Conservation (phyloP, 2,329 filamentous ascomycete species). For the Polychaeton citri region DNA sequence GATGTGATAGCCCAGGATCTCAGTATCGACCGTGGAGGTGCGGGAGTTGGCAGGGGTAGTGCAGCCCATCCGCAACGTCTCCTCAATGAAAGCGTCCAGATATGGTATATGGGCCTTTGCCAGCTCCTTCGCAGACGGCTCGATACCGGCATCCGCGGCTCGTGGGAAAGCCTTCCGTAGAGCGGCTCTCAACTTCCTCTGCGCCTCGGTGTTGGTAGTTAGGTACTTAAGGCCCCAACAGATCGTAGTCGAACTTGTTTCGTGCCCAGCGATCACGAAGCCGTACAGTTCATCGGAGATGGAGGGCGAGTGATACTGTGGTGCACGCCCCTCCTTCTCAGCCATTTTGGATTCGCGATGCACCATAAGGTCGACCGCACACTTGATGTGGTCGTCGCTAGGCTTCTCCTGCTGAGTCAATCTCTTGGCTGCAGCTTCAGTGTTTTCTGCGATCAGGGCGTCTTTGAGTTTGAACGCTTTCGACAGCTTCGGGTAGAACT, state of each 20-base stretch:
- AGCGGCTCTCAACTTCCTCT: conserved; percentile 21
- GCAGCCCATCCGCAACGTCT: conserved; percentile 22
- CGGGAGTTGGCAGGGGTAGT: conserved; percentile 18
- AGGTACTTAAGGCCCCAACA: conserved; percentile 29
- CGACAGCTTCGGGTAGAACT: conserved; percentile 3
- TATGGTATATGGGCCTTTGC: conserved; percentile 17
- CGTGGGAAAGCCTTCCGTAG: conserved; percentile 17
- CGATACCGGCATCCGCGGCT: conserved; percentile 5
- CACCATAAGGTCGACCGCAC: conserved; percentile 25
- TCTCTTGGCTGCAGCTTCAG: conserved; percentile 20
- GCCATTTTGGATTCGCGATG: conserved; percentile 21
- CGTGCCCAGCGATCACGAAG: conserved; percentile 30
- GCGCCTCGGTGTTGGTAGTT: conserved; percentile 20
- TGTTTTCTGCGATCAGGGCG: conserved; percentile 19
- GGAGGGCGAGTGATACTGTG: conserved; percentile 13
- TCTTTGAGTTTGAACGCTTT: conserved; percentile 12
- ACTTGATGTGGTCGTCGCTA: conserved; percentile 17
- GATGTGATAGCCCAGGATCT: conserved; percentile 27
- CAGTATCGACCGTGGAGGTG: conserved; percentile 23
- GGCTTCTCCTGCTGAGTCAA: conserved; percentile 7
- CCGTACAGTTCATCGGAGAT: conserved; percentile 18
- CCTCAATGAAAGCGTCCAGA: conserved; percentile 30
- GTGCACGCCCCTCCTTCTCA: conserved; percentile 19
- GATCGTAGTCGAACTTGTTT: conserved; percentile 31
- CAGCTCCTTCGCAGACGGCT: conserved; percentile 22